phyloP scores from a whole-genome alignment of 768 basidiomycete species.

The Floccularia luteovirens region DNA sequence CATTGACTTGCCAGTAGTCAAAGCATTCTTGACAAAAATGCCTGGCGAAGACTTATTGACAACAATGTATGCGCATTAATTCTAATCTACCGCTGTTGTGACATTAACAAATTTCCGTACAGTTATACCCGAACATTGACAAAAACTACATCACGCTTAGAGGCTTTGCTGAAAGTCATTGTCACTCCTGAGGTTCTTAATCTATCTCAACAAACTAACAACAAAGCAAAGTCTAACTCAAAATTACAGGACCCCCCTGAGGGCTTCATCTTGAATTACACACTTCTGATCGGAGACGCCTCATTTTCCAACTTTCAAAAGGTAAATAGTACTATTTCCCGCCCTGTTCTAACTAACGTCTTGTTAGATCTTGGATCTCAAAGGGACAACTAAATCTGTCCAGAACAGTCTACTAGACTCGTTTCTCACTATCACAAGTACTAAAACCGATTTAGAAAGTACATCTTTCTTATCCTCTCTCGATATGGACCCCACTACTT shows the following conservation, averaged over 20 bases:
- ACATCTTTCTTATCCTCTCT: slow-evolving; percentile 90
- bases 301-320: slow-evolving; percentile 99
- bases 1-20: slow-evolving; percentile 85
- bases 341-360: not conserved
- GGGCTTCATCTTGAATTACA: slow-evolving; percentile 94
- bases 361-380: slow-evolving; percentile 87
- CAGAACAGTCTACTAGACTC: slow-evolving; percentile 89
- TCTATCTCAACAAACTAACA: not conserved
- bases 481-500: slow-evolving; percentile 86
- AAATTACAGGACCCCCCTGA: slow-evolving; percentile 75
- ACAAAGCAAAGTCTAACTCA: not conserved
- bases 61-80: slow-evolving; percentile 33
- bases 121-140: slow-evolving; percentile 81
- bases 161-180: slow-evolving; percentile 92
- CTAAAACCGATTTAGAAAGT: slow-evolving; percentile 78
- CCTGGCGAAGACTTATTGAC: slow-evolving; percentile 65
- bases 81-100: not conserved
- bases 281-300: slow-evolving; percentile 86
- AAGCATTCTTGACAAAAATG: slow-evolving; percentile 73
- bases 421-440: slow-evolving; percentile 90
- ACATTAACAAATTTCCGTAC: too few relatives aligned
- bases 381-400: slow-evolving; percentile 79
- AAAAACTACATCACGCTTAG: slow-evolving; percentile 75
- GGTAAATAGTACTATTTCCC: slow-evolving; percentile 27
- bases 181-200: slow-evolving; percentile 74